Percentiles rank a stretch among this genome's conserved stretches.
These are phyloP conservation scores for Globisporangium recalcitrans DNA, from an alignment of 352 stramenopile species.

Conservation along the genomic window DNA sequence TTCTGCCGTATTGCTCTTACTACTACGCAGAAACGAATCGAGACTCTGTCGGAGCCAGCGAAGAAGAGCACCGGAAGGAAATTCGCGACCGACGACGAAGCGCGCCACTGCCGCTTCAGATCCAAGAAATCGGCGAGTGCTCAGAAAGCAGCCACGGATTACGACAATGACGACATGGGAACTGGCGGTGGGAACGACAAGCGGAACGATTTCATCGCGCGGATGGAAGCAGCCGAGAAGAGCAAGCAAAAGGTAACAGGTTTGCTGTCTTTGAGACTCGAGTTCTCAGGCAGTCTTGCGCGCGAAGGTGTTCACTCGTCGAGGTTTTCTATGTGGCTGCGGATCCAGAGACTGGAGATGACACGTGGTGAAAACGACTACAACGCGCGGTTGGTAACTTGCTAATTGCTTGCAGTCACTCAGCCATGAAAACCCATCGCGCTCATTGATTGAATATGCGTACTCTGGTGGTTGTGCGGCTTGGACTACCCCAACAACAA, in stretches of 20 bases:
- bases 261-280: too few relatives aligned
- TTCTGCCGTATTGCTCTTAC: background rate
- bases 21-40: constrained; percentile 49
- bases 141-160: constrained; percentile 26
- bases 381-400: constrained; percentile 40
- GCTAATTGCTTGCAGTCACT: background rate
- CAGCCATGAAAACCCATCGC: background rate
- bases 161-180: constrained; percentile 16
- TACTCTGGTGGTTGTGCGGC: too few relatives aligned
- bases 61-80: constrained; percentile 34
- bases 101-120: constrained; percentile 68
- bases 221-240: constrained; percentile 75
- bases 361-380: constrained; percentile 78
- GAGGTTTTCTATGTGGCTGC: background rate
- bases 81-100: constrained; percentile 71
- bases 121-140: constrained; percentile 19
- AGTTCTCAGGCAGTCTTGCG: too few relatives aligned
- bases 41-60: constrained; percentile 47
- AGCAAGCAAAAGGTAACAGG: constrained; percentile 73
- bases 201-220: constrained; percentile 48
- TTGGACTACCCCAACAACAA: too few relatives aligned
- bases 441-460: background rate
- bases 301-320: too few relatives aligned
- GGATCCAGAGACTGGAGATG: constrained; percentile 57
- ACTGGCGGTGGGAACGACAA: constrained; percentile 3